Evolutionary conservation across 805 yeast genomes (phyloP).

Genomic region (Barnettozyma siamensis): DNA sequence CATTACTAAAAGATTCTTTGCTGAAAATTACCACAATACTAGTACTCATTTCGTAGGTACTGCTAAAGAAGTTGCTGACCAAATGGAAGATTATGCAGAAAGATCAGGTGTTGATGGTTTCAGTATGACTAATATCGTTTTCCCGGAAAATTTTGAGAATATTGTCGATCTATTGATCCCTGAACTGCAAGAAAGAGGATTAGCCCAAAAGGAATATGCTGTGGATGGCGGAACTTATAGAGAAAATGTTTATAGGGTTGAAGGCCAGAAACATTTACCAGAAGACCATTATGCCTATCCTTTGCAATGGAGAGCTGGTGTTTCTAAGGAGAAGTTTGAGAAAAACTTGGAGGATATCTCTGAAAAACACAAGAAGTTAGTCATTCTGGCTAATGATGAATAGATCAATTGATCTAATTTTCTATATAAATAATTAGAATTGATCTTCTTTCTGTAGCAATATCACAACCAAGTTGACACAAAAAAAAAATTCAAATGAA

Average conservation of each 20-base stretch:
- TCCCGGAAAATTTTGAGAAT: slow-evolving; percentile 36
- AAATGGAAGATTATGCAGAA: slow-evolving; percentile 36
- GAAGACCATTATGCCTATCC: slow-evolving; percentile 14
- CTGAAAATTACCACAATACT: slow-evolving; percentile 27
- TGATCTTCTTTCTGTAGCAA: neutral
- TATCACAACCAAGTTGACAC: neutral
- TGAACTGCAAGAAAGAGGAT: slow-evolving; percentile 31
- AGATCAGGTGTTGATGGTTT: slow-evolving; percentile 38
- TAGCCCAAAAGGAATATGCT: slow-evolving; percentile 23
- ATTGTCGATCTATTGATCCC: slow-evolving; percentile 34
- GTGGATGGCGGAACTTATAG: slow-evolving; percentile 28
- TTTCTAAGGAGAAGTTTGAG: slow-evolving; percentile 14
- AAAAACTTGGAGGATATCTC: slow-evolving; percentile 9
- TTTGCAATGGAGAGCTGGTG: slow-evolving; percentile 8
- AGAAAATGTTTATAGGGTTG: slow-evolving; percentile 29
- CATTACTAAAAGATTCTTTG: slow-evolving; percentile 14
- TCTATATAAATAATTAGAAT: too few relatives aligned
- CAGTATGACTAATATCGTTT: slow-evolving; percentile 35
- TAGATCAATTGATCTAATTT: too few relatives aligned
- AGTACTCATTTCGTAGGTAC: slow-evolving; percentile 27
- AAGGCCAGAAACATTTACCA: slow-evolving; percentile 15
- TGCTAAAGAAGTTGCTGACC: slow-evolving; percentile 34
- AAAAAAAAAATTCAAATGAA: neutral
- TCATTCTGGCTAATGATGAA: slow-evolving; percentile 3
- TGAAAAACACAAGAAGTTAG: slow-evolving; percentile 3